Evolutionary conservation across 2,329 filamentous ascomycete genomes (phyloP), one percentile per base, ranked within the genome.

Genomic region (Calonectria pseudoturangicola): DNA sequence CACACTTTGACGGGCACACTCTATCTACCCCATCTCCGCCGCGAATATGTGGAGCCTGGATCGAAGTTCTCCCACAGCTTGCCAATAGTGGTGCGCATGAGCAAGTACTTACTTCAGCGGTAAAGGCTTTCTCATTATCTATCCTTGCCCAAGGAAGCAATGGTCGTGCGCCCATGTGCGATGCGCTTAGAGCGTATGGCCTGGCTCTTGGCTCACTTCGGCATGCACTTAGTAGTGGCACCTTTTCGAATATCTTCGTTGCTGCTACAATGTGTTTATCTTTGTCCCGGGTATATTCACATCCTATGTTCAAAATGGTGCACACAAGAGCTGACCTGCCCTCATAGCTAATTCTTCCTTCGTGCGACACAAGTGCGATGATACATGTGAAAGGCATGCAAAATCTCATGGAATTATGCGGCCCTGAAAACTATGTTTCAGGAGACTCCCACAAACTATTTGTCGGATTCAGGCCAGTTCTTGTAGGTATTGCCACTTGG

Each of bases 1-100:
- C 68, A 12, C 62, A 77, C 48, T 56, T 68, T 16, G 21, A 56
- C 25, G 62, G 21, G 6, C 71, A 68, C 1, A 25, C 45, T 2
- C 18, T 47, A 18, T 25, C 68, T 13, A 36, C 43, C 18, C 25
- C 65, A 13, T 75, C 77, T 64, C 85, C 85, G 63, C 84, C 80
- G 28, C 80, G 82, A 12, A 81, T 85, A 54, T 86, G 84, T 68
- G 85, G 85, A 9, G 78, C 83, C 0, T 87, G 85, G 85, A 80
- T 86, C 0, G 83, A 84, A 64, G 79, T 83, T 9, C 79, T 86
- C 7, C 84, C 84, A 1, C 71, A 76, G 0, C 76, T 86, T 3
- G 75, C 78, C 2, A 58, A 69, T 10, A 73, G 73, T 15, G 66
- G 75, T 1, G 47, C 65, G 4, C 71, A 74, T 28, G 75, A 80